Evolutionary conservation across 2,329 filamentous ascomycete species (phyloP), one percentile per base, ranked within the genome.

Genomic region (Penicillium sp.): DNA sequence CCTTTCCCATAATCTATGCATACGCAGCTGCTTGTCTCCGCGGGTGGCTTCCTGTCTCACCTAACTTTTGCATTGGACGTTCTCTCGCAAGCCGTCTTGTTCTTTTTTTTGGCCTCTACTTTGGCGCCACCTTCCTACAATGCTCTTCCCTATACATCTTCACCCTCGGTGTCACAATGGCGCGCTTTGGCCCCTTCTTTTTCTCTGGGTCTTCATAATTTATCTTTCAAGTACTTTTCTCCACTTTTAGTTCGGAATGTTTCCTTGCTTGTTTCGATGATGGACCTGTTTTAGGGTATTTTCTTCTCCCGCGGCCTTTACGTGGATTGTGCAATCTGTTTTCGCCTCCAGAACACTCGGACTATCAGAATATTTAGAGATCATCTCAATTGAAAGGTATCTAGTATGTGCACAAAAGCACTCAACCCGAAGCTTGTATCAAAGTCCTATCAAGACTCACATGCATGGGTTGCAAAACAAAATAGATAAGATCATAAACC

Each of bases 61-160:
- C 31, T 39, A 12, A 8, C 43, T 45, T 50, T 57, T 61, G 59
- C 60, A 61, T 63, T 54, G 53, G 53, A 53, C 49, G 53, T 42
- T 50, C 29, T 34, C 43, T 48, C 39, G 41, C 54, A 56, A 62
- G 58, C 59, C 56, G 57, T 56, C 55, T 26, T 26, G 5, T 26
- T 26, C 7, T 57, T 46, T 43, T 43, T 26, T 49, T 45, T 34
- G 49, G 24, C 47, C 42, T 48, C 49, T 49, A 42, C 45, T 38
- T 53, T 50, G 38, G 53, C 54, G 51, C 50, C 41, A 38, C 43
- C 42, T 5, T 42, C 41, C 54, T 13, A 9, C 33, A 36, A 38
- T 49, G 26, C 13, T 39, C 21, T 13, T 42, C 46, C 47, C 44
- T 57, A 56, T 58, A 61, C 54, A 55, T 47, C 33, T 55, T 49